Evolutionary conservation across 345 rosid genomes (phyloP).

Genomic region (Hibiscus trionum): DNA sequence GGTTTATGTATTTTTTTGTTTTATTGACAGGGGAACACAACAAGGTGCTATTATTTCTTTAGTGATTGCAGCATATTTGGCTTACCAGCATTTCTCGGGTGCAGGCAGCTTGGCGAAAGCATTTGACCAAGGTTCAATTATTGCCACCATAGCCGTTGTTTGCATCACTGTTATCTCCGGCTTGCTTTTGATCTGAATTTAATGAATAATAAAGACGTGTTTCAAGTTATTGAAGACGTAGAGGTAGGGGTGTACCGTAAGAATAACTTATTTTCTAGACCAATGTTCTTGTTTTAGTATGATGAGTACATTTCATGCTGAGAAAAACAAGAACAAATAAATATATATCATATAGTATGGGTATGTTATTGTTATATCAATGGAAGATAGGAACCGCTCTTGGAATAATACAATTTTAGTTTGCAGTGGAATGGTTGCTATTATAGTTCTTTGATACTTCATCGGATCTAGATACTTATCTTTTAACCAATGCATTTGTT

Average conservation of each 20-base stretch:
- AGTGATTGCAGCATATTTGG: constrained; percentile 59
- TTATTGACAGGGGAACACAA: constrained; percentile 57
- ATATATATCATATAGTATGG: background rate
- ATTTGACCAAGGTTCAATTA: constrained; percentile 68
- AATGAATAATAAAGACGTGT: constrained; percentile 3
- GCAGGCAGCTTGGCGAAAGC: constrained; percentile 55
- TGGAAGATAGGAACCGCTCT: background rate
- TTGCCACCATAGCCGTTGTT: constrained; percentile 64
- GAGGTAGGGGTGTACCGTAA: constrained; percentile 16
- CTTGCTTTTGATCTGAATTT: constrained; percentile 28
- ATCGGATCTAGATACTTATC: background rate
- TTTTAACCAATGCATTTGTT: background rate
- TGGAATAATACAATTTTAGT: background rate
- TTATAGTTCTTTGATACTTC: background rate
- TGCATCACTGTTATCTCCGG: constrained; percentile 42
- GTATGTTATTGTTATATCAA: background rate
- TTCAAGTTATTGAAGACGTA: constrained; percentile 20
- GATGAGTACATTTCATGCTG: background rate
- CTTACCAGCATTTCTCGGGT: constrained; percentile 82
- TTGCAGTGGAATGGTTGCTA: background rate
- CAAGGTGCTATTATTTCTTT: constrained; percentile 57
- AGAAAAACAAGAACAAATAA: background rate
- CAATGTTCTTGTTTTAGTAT: constrained; percentile 2
- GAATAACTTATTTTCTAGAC: background rate
- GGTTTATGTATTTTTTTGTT: constrained; percentile 3